Conservation (phyloP, 176 grass and related monocot species). For the Ampelocalamus luodianensis region DNA sequence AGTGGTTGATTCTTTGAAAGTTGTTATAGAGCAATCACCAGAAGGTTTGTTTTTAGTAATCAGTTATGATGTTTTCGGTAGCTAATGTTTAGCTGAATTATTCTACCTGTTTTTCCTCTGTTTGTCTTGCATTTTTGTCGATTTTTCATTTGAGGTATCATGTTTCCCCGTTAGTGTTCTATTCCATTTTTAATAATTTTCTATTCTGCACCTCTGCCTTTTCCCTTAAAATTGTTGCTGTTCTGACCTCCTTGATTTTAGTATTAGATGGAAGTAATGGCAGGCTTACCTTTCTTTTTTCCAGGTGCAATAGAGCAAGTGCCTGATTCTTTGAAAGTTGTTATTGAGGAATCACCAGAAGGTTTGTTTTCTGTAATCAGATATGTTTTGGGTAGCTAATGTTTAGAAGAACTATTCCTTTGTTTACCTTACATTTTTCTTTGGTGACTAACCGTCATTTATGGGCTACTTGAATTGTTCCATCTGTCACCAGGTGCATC, state of each 20-base stretch:
- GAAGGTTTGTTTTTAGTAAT: neutral
- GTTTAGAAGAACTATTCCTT: neutral
- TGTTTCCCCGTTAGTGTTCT: neutral
- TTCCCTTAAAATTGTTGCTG: neutral
- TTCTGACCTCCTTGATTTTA: too few species aligned
- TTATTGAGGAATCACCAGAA: neutral
- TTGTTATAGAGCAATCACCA: neutral
- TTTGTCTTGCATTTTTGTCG: neutral
- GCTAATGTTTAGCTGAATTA: neutral
- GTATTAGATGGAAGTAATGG: neutral
- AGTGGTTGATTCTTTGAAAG: neutral
- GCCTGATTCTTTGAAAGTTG: neutral
- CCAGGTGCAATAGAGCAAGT: slow-evolving; percentile 1
- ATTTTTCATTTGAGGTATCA: neutral
- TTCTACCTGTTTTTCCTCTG: neutral
- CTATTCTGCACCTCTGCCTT: neutral
- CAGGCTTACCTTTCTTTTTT: neutral
- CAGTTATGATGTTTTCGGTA: neutral
- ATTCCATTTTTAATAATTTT: neutral
- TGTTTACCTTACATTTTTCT: too few species aligned
- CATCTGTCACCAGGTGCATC: too few species aligned
- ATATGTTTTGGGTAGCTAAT: neutral
- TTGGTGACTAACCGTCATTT: too few species aligned
- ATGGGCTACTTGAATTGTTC: too few species aligned
- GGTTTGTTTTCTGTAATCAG: neutral